phyloP scores from a whole-genome alignment of 441 rosid genomes.

The Sinapis alba region DNA sequence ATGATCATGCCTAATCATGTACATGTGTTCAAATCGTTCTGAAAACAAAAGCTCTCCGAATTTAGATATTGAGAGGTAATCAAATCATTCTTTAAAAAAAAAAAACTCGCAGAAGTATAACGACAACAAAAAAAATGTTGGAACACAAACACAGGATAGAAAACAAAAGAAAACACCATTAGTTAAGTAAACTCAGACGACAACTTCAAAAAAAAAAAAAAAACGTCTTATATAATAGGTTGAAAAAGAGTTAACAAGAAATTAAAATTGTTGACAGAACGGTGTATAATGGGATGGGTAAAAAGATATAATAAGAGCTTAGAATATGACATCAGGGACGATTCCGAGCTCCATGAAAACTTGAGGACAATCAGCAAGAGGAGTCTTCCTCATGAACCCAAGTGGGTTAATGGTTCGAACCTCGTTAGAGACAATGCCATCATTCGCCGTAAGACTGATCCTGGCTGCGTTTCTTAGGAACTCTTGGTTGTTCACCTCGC shows the following conservation, averaged over 20 bases:
- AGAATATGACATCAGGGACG: conserved; percentile 31
- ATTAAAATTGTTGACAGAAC: conserved; percentile 5
- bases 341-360: conserved; percentile 59
- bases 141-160: neutral
- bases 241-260: neutral
- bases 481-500: conserved; percentile 41
- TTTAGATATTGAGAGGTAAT: neutral
- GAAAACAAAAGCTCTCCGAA: neutral
- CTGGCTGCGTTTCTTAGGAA: conserved; percentile 44
- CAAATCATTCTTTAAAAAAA: neutral
- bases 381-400: conserved; percentile 51
- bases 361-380: conserved; percentile 46
- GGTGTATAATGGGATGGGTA: neutral
- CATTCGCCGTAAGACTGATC: conserved; percentile 49
- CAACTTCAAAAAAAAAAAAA: neutral
- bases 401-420: conserved; percentile 55
- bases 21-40: conserved; percentile 4
- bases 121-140: neutral
- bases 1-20: no score
- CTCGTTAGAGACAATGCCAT: conserved; percentile 47
- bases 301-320: neutral
- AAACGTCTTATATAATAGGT: neutral
- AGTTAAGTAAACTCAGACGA: conserved; percentile 23
- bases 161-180: neutral
- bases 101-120: neutral